Percentiles rank a stretch among this genome's conserved stretches.
Evolutionary conservation across 2,329 filamentous ascomycete species (phyloP).

Genomic region (Paraphaeosphaeria minitans): DNA sequence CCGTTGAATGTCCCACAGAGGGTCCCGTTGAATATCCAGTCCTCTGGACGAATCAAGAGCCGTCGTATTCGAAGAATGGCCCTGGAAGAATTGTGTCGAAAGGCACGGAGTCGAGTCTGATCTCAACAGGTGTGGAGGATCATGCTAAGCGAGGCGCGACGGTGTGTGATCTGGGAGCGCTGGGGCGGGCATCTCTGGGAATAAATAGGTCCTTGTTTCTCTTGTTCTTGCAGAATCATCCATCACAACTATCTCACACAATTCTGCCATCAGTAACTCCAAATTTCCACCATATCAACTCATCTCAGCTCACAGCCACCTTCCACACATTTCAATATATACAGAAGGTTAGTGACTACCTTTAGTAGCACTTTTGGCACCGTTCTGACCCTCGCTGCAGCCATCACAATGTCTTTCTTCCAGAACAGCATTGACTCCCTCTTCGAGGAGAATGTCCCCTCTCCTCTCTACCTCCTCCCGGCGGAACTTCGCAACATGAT

Average conservation of each 20-base stretch:
- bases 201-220: not conserved
- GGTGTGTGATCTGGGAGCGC: not conserved
- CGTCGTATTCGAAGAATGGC: not conserved
- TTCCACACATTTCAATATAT: not conserved
- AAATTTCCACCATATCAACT: not conserved
- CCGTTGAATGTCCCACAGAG: too few relatives aligned
- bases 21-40: too few relatives aligned
- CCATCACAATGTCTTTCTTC: not conserved
- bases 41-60: not conserved
- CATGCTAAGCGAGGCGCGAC: not conserved
- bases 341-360: not conserved
- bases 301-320: not conserved
- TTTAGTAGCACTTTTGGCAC: not conserved
- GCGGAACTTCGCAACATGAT: constrained; percentile 2
- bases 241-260: not conserved
- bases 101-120: not conserved
- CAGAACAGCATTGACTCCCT: constrained; percentile 4
- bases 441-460: constrained; percentile 4
- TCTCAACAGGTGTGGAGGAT: not conserved
- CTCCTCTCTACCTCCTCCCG: not conserved
- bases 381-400: not conserved
- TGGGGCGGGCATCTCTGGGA: not conserved
- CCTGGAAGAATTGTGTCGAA: not conserved
- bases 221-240: not conserved
- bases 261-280: not conserved